Base-by-base conservation (phyloP, 805 yeast species). In the Metschnikowia lachancei region DNA sequence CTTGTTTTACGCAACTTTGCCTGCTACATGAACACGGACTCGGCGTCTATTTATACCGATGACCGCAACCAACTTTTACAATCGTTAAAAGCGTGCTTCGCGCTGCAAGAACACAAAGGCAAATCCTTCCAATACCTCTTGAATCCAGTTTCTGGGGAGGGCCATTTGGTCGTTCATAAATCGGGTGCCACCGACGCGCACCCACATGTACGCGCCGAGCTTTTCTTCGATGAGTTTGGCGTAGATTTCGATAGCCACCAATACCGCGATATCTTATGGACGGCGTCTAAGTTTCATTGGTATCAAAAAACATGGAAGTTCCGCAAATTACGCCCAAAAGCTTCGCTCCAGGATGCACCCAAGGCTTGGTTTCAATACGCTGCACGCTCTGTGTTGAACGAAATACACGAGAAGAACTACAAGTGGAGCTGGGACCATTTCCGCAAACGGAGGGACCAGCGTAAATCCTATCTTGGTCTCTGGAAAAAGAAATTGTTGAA, bases 361-460 rank as follows among this genome's bases (percentile, higher is more conserved):
- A 69, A 63, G 39, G 82, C 77, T 32, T 94, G 99, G 99, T 80
- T 94, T 57, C 63, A 70, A 50, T 94, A 87, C 62, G 85, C 94
- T 6, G 92, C 87, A 1, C 66, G 76, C n/a, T 82, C 87, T 17
- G 87, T 94, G 2, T 65, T 80, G 36, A 73, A 81, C 47, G 96
- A 90, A 60, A 83, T 94, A 33, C 96, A 87, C 57, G 94, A 88
- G 49, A 80, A 77, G 57, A 81, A 87, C 60, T 77, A 82, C 55
- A 80, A 78, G 57, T 87, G 96, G 95, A 82, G 89, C 30, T 95
- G 99, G 99, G 94, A 77, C 3, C 78, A 78, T 58, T 80, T 92
- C 55, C 77, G 78, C 39, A 75, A 73, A 40, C 76, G 95, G 58
- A 71, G 95, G 52, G 87, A 87, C 50, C 82, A 85, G 60, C 72